A percentile compares a stretch with the other conserved stretches of the same genome.
Evolutionary conservation across 2,329 filamentous ascomycete species (phyloP).

Genomic region (Trichophyton rubrum): DNA sequence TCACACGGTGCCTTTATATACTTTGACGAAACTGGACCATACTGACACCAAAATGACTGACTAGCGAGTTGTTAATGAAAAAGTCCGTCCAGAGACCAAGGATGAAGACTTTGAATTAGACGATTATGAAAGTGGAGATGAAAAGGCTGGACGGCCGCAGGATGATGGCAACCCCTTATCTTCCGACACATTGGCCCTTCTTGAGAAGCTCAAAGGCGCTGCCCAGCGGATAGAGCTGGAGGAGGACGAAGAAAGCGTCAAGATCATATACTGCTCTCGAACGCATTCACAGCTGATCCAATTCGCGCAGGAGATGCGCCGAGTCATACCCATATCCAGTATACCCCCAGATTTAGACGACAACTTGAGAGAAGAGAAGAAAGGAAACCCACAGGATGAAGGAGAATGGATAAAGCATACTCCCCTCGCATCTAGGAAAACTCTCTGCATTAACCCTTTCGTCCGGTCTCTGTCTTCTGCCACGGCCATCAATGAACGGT

Average conservation of each 20-base stretch:
- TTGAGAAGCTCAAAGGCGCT: conserved; percentile 51
- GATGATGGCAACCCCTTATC: conserved; percentile 40
- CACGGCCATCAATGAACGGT: conserved; percentile 84
- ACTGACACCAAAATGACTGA: neutral
- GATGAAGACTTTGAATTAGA: conserved; percentile 51
- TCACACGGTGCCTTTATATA: neutral
- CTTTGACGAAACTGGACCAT: neutral
- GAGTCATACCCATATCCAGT: conserved; percentile 64
- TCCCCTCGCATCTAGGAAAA: conserved; percentile 73
- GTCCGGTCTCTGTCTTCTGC: conserved; percentile 58
- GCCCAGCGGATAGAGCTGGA: conserved; percentile 14
- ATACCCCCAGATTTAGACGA: conserved; percentile 37
- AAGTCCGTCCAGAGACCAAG: neutral
- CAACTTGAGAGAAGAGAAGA: conserved; percentile 13
- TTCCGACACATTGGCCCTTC: conserved; percentile 59
- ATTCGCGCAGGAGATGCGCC: conserved; percentile 69
- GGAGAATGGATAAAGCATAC: conserved; percentile 63
- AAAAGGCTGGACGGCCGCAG: conserved; percentile 25
- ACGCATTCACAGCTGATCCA: conserved; percentile 88
- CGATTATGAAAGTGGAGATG: conserved; percentile 56
- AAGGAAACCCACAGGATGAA: conserved; percentile 20
- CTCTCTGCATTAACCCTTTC: conserved; percentile 75
- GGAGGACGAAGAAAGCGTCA: conserved; percentile 51
- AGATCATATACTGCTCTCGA: conserved; percentile 84
- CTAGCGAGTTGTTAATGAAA: conserved; percentile 4